Percentiles rank a stretch among this genome's conserved stretches.
Conservation (phyloP, 805 yeast species). For the Candida sithepensis region DNA sequence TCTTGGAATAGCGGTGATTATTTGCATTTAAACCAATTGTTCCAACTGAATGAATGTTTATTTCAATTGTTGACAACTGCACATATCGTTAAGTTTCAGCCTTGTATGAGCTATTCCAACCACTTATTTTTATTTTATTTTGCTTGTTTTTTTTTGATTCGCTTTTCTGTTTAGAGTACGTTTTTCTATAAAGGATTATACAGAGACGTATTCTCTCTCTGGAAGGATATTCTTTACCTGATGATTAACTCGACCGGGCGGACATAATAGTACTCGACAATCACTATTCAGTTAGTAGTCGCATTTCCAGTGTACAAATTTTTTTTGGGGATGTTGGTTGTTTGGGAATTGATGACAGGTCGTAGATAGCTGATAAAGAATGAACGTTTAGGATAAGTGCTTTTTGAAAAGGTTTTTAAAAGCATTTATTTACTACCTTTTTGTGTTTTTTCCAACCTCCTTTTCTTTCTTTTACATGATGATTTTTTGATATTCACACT, state of each 20-base stretch:
- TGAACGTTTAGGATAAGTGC: no score
- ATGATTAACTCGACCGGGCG: constrained; percentile 48
- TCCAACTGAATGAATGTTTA: constrained; percentile 47
- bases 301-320: constrained; percentile 51
- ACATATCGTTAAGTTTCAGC: constrained; percentile 58
- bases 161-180: no score
- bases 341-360: constrained; percentile 49
- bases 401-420: constrained; percentile 1
- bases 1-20: constrained; percentile 38
- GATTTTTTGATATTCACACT: constrained; percentile 49
- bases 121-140: no score
- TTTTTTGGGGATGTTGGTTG: constrained; percentile 37
- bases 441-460: neutral
- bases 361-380: constrained; percentile 33
- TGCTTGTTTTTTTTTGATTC: no score
- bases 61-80: constrained; percentile 48
- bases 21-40: constrained; percentile 54
- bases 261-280: constrained; percentile 37
- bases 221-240: constrained; percentile 13
- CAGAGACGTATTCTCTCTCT: neutral
- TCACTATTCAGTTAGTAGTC: constrained; percentile 41
- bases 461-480: constrained; percentile 9
- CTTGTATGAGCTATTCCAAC: constrained; percentile 48
- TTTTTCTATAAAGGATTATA: constrained; percentile 2
- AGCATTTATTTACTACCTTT: neutral